Percentiles rank a stretch among this genome's conserved stretches.
Conservation (phyloP, 208 protist genomes). For the Trypanosoma platydactyli region DNA sequence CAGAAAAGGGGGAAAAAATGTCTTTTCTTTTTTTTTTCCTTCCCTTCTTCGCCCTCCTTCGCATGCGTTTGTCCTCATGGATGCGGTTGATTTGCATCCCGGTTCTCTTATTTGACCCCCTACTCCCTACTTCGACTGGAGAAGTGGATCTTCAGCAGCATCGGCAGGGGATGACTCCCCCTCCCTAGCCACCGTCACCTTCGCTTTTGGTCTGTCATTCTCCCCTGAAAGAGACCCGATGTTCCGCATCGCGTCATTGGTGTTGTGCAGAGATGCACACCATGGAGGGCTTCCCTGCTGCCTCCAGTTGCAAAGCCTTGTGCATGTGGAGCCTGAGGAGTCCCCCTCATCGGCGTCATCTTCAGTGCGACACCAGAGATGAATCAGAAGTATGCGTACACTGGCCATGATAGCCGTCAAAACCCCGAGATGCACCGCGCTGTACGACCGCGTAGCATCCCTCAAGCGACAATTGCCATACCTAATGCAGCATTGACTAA, state of each 20-base stretch:
- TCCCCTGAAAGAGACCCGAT: no score
- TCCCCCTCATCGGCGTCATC: not conserved
- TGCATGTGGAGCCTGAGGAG: not conserved
- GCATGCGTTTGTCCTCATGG: not conserved
- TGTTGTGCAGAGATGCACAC: no score
- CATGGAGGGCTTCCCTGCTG: not conserved
- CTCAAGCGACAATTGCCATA: constrained; percentile 58
- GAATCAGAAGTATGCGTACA: constrained; percentile 35
- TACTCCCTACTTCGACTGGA: no score
- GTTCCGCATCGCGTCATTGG: no score
- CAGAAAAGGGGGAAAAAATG: not conserved
- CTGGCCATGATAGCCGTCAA: constrained; percentile 33
- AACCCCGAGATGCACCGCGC: constrained; percentile 39
- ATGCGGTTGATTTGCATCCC: no score
- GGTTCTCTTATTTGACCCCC: no score
- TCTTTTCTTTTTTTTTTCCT: not conserved
- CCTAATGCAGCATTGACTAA: constrained; percentile 43
- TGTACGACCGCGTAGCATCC: constrained; percentile 48
- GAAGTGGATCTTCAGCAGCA: no score
- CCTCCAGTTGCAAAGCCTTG: not conserved
- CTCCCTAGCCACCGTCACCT: not conserved
- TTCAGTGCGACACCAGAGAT: constrained; percentile 33
- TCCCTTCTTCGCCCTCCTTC: not conserved
- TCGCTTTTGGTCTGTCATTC: not conserved
- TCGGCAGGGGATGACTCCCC: no score